phyloP scores from a whole-genome alignment of 208 protist genomes.

The Leishmania major region DNA sequence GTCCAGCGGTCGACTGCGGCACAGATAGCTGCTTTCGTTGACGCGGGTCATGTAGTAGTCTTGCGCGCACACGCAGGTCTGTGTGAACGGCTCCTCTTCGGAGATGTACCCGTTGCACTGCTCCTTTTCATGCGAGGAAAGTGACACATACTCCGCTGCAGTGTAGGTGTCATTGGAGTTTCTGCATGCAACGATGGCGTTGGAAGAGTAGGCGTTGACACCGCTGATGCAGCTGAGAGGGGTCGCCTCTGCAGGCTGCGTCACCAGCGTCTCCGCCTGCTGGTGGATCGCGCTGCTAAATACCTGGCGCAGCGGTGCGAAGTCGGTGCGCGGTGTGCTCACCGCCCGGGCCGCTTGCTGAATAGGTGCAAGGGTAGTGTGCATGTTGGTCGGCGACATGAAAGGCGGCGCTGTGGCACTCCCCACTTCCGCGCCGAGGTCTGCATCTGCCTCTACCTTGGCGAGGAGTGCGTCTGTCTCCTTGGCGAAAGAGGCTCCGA shows the following conservation, averaged over 20 bases:
- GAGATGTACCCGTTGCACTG: slow-evolving; percentile 2
- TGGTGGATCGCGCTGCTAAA: neutral
- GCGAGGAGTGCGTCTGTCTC: slow-evolving; percentile 15
- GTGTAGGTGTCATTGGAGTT: neutral
- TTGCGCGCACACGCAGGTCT: slow-evolving; percentile 37
- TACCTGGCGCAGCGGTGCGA: neutral
- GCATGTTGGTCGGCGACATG: neutral
- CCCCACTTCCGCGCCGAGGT: neutral
- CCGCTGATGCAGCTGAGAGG: neutral
- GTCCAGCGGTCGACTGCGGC: slow-evolving; percentile 26
- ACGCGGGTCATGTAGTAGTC: slow-evolving; percentile 19
- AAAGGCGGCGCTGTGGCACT: neutral
- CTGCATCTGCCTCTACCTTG: neutral
- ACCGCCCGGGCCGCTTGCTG: neutral
- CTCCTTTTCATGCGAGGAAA: neutral
- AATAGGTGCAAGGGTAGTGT: neutral
- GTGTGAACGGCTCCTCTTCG: neutral
- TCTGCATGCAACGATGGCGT: slow-evolving; percentile 6
- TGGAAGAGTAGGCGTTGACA: neutral
- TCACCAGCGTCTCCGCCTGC: neutral
- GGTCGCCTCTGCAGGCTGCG: no score
- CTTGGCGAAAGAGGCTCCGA: slow-evolving; percentile 4
- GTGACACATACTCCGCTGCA: neutral
- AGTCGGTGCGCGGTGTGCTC: neutral
- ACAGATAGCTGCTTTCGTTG: neutral